These are phyloP conservation scores for Microbotryum silenes-acaulis DNA, from an alignment of 1,284 basidiomycete species.

Conservation along the genomic window DNA sequence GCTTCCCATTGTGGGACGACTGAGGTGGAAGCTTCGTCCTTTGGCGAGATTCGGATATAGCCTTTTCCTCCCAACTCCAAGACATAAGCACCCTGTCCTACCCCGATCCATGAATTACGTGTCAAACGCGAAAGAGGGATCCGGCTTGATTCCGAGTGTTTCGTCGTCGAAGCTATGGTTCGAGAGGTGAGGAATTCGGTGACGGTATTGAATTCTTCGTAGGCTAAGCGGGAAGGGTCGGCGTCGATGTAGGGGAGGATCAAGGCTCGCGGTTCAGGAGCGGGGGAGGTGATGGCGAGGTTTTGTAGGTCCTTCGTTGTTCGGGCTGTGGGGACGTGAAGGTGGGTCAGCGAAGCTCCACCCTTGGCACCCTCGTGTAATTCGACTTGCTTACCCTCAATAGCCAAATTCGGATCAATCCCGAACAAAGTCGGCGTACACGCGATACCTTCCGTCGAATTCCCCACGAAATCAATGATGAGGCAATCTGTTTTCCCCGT, in stretches of 20 bases:
- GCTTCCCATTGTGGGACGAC: not conserved
- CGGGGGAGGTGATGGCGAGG: not conserved
- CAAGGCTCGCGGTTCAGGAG: not conserved
- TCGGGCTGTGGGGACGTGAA: not conserved
- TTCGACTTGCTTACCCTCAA: slow-evolving; percentile 49
- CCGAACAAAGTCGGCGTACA: slow-evolving; percentile 82
- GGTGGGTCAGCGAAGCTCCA: not conserved
- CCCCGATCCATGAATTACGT: slow-evolving; percentile 66
- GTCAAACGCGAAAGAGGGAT: slow-evolving; percentile 4
- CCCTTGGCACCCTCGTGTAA: no score
- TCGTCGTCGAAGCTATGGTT: not conserved
- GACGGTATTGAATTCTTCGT: slow-evolving; percentile 15
- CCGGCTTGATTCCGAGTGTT: not conserved
- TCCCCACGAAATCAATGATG: slow-evolving; percentile 88
- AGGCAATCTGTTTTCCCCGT: slow-evolving; percentile 80
- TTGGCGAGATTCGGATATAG: slow-evolving; percentile 54
- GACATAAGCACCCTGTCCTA: slow-evolving; percentile 64
- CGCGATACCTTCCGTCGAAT: slow-evolving; percentile 60
- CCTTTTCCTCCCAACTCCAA: slow-evolving; percentile 71
- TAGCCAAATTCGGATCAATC: slow-evolving; percentile 61
- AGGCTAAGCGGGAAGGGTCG: not conserved
- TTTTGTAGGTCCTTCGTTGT: not conserved
- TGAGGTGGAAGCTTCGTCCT: not conserved
- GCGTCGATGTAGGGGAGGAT: not conserved
- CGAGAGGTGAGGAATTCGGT: slow-evolving; percentile 12